Base-by-base conservation (phyloP, 805 yeast genomes). In the Ogataea parapolymorpha region DNA sequence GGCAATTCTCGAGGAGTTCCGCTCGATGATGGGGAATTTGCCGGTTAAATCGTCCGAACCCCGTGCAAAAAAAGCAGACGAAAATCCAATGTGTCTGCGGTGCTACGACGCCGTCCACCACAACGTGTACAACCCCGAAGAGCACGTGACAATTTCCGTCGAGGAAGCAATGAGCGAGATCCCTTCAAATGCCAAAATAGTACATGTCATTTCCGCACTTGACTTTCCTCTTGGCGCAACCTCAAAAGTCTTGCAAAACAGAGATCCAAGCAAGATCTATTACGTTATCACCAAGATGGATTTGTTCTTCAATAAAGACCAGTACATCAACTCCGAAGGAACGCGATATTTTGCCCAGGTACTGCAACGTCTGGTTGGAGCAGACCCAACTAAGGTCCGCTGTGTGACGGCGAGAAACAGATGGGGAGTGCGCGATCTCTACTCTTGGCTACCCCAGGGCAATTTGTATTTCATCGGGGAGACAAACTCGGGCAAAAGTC, bases 161-260 rank as follows among this genome's bases (percentile, higher is more conserved):
- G 52, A 58, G 1, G 59, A 62, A 4, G 59, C 72, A 2, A 37
- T 67, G 41, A 48, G 51, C 5, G 42, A 47, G 2, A 64, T 75
- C 16, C 87, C 80, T 2, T 53, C 51, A 3, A 50, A 60, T 24
- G 72, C 77, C 3, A 69, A 70, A 7, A 50, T 83, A 1, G 71
- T 82, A 2, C 80, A 83, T 54, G 77, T 85, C 1, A 66, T 82
- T 8, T 80, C 84, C 26, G 79, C 84, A 1, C 59, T 72, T 11
- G 95, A 86, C 49, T 85, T 86, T 55, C 96, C 96, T 1, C 63
- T 82, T 29, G 71, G 81, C 6, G 53, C 81, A 3, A 64, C 72
- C 42, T 51, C 55, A 6, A 49, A 54, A 3, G 60, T 76, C 7
- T 53, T 67, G 18, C 53, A 65, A 27, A 58, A 56, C 32, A 51